Evolutionary conservation across 2,329 filamentous ascomycete species (phyloP).

Genomic region (Alternaria postmessia): DNA sequence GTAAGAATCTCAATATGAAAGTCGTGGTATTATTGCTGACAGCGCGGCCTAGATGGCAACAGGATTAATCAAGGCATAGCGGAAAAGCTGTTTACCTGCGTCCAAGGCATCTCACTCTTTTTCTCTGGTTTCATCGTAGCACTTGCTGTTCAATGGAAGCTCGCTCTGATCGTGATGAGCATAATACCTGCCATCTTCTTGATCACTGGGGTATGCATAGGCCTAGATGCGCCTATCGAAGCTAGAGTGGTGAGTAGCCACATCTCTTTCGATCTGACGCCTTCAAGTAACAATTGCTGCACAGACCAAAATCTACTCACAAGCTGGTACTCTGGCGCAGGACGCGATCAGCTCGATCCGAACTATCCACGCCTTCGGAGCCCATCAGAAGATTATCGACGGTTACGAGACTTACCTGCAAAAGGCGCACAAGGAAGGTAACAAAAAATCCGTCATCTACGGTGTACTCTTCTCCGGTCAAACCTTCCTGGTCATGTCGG

Average conservation of each 20-base stretch:
- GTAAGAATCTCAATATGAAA: neutral
- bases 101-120: constrained; percentile 62
- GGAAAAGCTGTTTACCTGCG: constrained; percentile 51
- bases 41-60: constrained; percentile 15
- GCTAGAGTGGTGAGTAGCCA: constrained; percentile 15
- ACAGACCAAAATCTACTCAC: constrained; percentile 14
- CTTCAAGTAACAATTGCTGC: neutral
- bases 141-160: constrained; percentile 89
- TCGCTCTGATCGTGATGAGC: constrained; percentile 75
- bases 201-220: constrained; percentile 20
- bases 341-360: constrained; percentile 8
- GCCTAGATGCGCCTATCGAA: constrained; percentile 23
- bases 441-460: constrained; percentile 64
- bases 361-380: constrained; percentile 67
- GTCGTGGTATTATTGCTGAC: neutral
- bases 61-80: constrained; percentile 27
- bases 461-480: constrained; percentile 67
- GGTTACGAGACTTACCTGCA: constrained; percentile 64
- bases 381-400: constrained; percentile 63
- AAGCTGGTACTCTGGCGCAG: constrained; percentile 5
- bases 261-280: neutral
- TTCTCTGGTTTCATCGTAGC: constrained; percentile 88
- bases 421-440: constrained; percentile 58
- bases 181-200: constrained; percentile 53
- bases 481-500: constrained; percentile 71